Percentiles rank a stretch among this genome's conserved stretches.
Evolutionary conservation across 1,284 basidiomycete genomes (phyloP).

Genomic region (Peniophora sp.): DNA sequence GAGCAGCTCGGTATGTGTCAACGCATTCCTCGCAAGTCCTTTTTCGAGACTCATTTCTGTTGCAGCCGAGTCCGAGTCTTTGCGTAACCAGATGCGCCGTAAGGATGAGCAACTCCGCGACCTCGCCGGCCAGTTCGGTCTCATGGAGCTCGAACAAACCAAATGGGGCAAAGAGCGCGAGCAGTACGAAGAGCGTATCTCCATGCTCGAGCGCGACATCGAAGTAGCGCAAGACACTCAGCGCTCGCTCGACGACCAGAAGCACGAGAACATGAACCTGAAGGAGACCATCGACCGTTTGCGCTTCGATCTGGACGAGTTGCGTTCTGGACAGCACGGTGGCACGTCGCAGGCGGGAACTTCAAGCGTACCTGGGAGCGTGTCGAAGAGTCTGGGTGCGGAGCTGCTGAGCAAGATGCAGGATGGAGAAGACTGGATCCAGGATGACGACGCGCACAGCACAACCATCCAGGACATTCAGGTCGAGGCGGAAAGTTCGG

Average conservation of each 20-base stretch:
- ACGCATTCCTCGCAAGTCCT: not conserved
- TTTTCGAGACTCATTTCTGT: slow-evolving; percentile 5
- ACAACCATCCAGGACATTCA: slow-evolving; percentile 24
- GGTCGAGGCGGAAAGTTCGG: slow-evolving; percentile 42
- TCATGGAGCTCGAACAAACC: slow-evolving; percentile 54
- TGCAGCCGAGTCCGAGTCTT: slow-evolving; percentile 67
- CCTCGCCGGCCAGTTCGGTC: slow-evolving; percentile 45
- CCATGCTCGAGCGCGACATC: slow-evolving; percentile 61
- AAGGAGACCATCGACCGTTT: slow-evolving; percentile 92
- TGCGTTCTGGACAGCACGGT: slow-evolving; percentile 74
- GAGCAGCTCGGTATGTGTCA: slow-evolving; percentile 68
- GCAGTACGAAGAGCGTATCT: slow-evolving; percentile 59
- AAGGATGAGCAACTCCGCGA: slow-evolving; percentile 68
- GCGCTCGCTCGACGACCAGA: slow-evolving; percentile 75
- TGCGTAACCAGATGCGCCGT: slow-evolving; percentile 63
- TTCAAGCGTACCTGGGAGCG: slow-evolving; percentile 42
- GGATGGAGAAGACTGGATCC: slow-evolving; percentile 33
- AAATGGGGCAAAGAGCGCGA: slow-evolving; percentile 61
- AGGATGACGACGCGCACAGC: slow-evolving; percentile 25
- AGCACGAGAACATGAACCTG: slow-evolving; percentile 82
- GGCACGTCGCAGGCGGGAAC: slow-evolving; percentile 32
- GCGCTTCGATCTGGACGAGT: slow-evolving; percentile 85
- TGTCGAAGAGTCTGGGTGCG: slow-evolving; percentile 76
- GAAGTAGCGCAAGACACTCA: slow-evolving; percentile 60
- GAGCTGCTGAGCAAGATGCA: slow-evolving; percentile 64